Conservation (phyloP, 306 rosid genomes). For the Corylus heterophylla region DNA sequence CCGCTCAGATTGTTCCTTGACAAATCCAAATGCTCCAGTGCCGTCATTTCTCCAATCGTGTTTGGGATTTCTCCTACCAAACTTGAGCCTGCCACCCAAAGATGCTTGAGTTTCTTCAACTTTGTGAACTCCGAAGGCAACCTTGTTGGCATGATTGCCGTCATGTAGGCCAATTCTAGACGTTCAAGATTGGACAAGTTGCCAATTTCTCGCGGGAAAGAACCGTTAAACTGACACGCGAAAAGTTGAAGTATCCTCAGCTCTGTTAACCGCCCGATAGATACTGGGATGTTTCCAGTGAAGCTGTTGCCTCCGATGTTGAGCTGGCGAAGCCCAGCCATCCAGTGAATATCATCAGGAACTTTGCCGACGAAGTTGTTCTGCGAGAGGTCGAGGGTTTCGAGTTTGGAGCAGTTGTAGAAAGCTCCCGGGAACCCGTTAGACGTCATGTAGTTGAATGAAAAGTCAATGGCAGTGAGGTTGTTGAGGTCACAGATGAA, state of each 20-base stretch:
- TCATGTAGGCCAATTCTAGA: constrained; percentile 31
- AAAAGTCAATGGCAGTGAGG: constrained; percentile 48
- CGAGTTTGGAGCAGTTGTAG: too few species aligned
- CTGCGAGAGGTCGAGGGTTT: too few species aligned
- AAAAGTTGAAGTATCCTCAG: too few species aligned
- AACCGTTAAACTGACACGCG: too few species aligned
- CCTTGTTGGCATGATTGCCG: constrained; percentile 10
- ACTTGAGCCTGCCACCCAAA: background rate
- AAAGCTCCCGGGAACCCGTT: too few species aligned
- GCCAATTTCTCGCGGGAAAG: constrained; percentile 53
- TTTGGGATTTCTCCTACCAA: too few species aligned
- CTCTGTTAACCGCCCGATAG: too few species aligned
- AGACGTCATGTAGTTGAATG: constrained; percentile 34
- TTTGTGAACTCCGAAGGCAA: constrained; percentile 32
- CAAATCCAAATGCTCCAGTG: constrained; percentile 51
- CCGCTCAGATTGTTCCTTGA: constrained; percentile 42
- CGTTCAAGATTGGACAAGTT: constrained; percentile 20
- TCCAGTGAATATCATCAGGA: too few species aligned
- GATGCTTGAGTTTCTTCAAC: constrained; percentile 26
- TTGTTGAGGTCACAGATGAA: constrained; percentile 69
- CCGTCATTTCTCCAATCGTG: constrained; percentile 26
- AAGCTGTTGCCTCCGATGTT: too few species aligned
- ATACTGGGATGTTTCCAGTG: too few species aligned
- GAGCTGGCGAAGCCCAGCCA: too few species aligned
- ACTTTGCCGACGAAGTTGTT: too few species aligned